phyloP scores from a whole-genome alignment of 2,329 filamentous ascomycete genomes.

The Colletotrichum magnum region DNA sequence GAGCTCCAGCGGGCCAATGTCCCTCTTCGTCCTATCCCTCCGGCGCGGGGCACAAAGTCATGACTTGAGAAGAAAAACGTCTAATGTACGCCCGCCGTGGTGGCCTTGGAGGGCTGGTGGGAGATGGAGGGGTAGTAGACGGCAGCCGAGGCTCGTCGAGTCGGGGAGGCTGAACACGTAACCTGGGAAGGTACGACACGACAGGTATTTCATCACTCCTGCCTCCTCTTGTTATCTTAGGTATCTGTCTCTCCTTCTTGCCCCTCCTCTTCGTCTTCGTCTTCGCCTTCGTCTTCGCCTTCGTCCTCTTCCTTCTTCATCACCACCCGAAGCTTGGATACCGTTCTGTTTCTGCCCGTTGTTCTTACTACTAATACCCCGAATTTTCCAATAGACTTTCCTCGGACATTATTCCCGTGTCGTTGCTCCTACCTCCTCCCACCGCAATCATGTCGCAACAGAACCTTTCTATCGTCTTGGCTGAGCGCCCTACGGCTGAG shows the following conservation, averaged over 20 bases:
- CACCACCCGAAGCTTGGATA: background rate
- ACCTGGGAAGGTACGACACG: background rate
- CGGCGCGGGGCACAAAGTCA: conserved; percentile 38
- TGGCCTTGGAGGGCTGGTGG: conserved; percentile 5
- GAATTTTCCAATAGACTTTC: background rate
- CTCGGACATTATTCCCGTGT: background rate
- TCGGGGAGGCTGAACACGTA: background rate
- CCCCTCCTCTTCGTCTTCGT: background rate
- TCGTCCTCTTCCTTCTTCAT: background rate
- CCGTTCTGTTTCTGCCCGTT: background rate
- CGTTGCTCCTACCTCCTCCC: background rate
- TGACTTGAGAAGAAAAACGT: conserved; percentile 33
- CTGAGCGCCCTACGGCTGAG: conserved; percentile 71
- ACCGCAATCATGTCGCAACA: conserved; percentile 56
- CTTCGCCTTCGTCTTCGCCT: background rate
- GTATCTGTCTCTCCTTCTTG: background rate
- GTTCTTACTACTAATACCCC: conserved; percentile 5
- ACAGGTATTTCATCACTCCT: too few species aligned
- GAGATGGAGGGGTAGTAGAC: conserved; percentile 3
- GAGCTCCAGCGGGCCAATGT: conserved; percentile 37
- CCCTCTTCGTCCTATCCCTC: conserved; percentile 35
- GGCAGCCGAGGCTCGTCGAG: background rate
- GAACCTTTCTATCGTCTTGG: conserved; percentile 70
- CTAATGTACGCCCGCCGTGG: too few species aligned
- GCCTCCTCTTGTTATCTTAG: too few species aligned